Conservation (phyloP, 78 protist species). For the Guillardia theta region DNA sequence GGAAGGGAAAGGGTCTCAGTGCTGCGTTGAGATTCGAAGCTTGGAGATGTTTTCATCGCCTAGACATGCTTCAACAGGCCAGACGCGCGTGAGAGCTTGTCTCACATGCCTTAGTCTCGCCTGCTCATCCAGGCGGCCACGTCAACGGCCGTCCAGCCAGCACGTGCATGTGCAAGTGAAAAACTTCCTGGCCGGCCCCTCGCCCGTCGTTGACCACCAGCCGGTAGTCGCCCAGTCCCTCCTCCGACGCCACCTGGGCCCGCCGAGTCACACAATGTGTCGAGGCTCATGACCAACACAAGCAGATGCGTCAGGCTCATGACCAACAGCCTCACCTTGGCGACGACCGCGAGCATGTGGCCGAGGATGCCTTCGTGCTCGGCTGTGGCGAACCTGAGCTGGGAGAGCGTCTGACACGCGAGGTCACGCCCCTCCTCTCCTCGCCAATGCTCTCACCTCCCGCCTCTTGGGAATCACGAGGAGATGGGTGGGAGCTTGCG, state of each 20-base stretch:
- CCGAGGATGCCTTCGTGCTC: constrained; percentile 46
- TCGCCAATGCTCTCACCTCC: too few species aligned
- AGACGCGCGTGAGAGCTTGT: too few species aligned
- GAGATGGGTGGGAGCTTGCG: constrained; percentile 54
- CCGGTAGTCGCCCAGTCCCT: not conserved
- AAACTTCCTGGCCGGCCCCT: constrained; percentile 26
- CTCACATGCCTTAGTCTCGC: too few species aligned
- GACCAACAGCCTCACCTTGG: not conserved
- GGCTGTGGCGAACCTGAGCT: not conserved
- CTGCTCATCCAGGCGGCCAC: not conserved
- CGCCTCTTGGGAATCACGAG: constrained; percentile 51
- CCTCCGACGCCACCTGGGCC: not conserved
- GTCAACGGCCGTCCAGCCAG: not conserved
- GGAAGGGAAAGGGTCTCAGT: too few species aligned
- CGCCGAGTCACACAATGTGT: not conserved
- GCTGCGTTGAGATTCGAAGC: too few species aligned
- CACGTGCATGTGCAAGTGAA: constrained; percentile 1
- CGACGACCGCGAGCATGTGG: constrained; percentile 20
- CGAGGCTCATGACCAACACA: too few species aligned
- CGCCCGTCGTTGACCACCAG: constrained; percentile 53
- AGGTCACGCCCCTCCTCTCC: too few species aligned
- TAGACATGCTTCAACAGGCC: too few species aligned
- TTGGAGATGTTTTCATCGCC: too few species aligned
- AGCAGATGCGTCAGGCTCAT: not conserved
- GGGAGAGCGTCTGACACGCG: not conserved